Percentiles rank a stretch among this genome's conserved stretches.
phyloP scores from a whole-genome alignment of 1,139 yeast genomes.

The Blastobotrys buckinghamii region DNA sequence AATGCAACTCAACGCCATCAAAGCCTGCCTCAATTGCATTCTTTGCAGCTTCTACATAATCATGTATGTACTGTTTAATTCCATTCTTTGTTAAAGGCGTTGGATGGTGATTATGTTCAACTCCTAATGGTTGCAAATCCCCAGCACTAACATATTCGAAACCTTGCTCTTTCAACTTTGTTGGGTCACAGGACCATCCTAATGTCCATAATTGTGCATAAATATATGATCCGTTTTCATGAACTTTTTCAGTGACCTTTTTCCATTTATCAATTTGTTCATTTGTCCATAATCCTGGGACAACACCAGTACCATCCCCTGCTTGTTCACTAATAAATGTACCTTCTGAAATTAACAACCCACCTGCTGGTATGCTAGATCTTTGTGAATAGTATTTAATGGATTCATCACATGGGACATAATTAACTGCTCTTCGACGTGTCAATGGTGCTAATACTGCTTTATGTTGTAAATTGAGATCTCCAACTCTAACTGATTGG shows the following conservation, averaged over 20 bases:
- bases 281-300: conserved; percentile 43
- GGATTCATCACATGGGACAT: conserved; percentile 43
- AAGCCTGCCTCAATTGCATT: conserved; percentile 52
- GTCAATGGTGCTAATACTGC: conserved; percentile 49
- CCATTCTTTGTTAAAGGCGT: conserved; percentile 38
- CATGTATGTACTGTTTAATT: conserved; percentile 34
- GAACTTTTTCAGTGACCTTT: conserved; percentile 34
- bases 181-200: conserved; percentile 39
- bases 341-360: conserved; percentile 41
- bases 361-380: conserved; percentile 45
- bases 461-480: conserved; percentile 32
- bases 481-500: conserved; percentile 28
- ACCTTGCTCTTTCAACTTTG: background rate
- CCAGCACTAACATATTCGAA: conserved; percentile 3
- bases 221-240: conserved; percentile 33
- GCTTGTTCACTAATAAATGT: conserved; percentile 36
- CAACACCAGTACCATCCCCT: conserved; percentile 28
- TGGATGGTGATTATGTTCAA: conserved; percentile 18
- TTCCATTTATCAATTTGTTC: conserved; percentile 39
- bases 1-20: conserved; percentile 64
- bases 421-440: conserved; percentile 37
- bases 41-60: conserved; percentile 40
- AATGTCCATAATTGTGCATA: conserved; percentile 39
- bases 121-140: no score
- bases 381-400: conserved; percentile 48